Percentiles rank a stretch among this genome's conserved stretches.
Evolutionary conservation across 306 rosid genomes (phyloP).

Genomic region (Neltuma alba): DNA sequence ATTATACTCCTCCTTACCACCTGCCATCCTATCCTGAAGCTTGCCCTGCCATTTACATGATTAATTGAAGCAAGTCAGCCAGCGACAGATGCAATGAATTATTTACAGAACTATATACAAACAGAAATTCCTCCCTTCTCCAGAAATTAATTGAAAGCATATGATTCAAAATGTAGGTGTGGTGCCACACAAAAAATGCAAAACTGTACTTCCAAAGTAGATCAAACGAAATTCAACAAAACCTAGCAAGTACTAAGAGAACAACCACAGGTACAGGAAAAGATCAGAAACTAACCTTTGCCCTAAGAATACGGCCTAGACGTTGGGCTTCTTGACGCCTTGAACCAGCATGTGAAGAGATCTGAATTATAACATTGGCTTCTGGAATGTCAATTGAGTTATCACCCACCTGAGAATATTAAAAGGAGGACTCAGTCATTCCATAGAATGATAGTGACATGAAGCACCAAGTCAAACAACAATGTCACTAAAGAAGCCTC

Average conservation of each 20-base stretch:
- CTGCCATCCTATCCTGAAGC: conserved; percentile 95
- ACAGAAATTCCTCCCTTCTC: conserved; percentile 24
- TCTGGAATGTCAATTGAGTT: conserved; percentile 96
- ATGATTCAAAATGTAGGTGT: conserved; percentile 5
- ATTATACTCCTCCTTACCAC: conserved; percentile 97
- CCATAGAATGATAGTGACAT: conserved; percentile 29
- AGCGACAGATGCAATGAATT: conserved; percentile 18
- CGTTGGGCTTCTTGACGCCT: conserved; percentile 99
- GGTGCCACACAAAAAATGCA: neutral
- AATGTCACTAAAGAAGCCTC: neutral
- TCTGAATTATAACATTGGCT: conserved; percentile 97
- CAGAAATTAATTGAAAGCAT: conserved; percentile 29
- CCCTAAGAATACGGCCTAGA: conserved; percentile 98
- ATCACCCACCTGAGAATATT: conserved; percentile 85
- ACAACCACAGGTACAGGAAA: neutral
- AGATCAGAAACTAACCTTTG: conserved; percentile 67
- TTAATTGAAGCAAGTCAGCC: conserved; percentile 31
- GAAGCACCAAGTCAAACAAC: conserved; percentile 17
- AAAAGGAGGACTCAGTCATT: conserved; percentile 26
- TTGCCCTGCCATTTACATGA: conserved; percentile 72
- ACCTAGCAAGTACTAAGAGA: conserved; percentile 1
- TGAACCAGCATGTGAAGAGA: conserved; percentile 98
- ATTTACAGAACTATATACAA: conserved; percentile 16
- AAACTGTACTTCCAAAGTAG: neutral
- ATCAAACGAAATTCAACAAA: neutral